These are phyloP conservation scores for Saitozyma sp. DNA, from an alignment of 768 basidiomycete species.

Conservation along the genomic window DNA sequence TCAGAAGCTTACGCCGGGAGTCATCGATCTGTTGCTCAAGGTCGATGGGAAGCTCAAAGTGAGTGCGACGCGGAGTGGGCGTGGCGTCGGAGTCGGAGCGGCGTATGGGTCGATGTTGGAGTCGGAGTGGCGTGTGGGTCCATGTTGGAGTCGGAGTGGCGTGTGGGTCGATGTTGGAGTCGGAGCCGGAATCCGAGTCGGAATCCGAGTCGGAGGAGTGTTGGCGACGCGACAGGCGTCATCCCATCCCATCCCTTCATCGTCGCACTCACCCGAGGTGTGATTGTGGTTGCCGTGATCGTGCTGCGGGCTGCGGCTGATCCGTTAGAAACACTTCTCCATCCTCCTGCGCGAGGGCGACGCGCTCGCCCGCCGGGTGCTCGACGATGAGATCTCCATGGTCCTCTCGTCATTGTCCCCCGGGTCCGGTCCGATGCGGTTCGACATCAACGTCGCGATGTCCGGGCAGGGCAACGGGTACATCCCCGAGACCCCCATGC, in stretches of 20 bases:
- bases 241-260: too few relatives aligned
- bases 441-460: slow-evolving; percentile 28
- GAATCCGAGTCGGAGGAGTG: too few relatives aligned
- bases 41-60: neutral
- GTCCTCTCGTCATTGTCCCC: slow-evolving; percentile 22
- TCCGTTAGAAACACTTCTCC: slow-evolving; percentile 40
- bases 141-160: neutral
- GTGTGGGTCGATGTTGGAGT: too few relatives aligned
- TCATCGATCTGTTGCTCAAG: neutral
- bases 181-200: too few relatives aligned
- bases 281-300: too few relatives aligned
- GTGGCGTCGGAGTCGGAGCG: neutral
- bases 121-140: too few relatives aligned
- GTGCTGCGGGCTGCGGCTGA: neutral
- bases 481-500: neutral
- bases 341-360: slow-evolving; percentile 38
- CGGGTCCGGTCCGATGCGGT: slow-evolving; percentile 25
- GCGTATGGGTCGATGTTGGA: too few relatives aligned
- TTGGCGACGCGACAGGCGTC: too few relatives aligned
- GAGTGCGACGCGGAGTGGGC: neutral
- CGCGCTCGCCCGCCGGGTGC: slow-evolving; percentile 28
- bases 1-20: neutral
- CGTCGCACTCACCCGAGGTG: too few relatives aligned
- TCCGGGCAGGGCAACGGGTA: slow-evolving; percentile 19
- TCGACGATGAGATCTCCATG: slow-evolving; percentile 35